Base-by-base conservation (phyloP, 164 flowering plant genomes). In the Nymphaea colorata region DNA sequence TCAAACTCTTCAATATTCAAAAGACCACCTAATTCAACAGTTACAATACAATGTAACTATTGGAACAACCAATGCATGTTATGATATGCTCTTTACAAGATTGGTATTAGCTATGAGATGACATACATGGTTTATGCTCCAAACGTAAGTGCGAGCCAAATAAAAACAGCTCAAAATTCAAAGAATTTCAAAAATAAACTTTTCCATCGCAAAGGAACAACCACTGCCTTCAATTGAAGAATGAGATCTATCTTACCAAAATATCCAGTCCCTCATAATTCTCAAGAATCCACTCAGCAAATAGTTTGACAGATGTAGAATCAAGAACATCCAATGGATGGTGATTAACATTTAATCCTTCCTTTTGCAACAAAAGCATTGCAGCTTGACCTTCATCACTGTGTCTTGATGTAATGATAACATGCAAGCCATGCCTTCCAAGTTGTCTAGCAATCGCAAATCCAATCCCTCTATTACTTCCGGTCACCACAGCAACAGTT, bases 401-500 rank as follows among this genome's bases (percentile, higher is more conserved):
- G 69, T 90, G 90, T 75, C 98, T 84, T 43, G 99, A 85, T 17
- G 99, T 88, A 36, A 90, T 75, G 62, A 88, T 65, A 16, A 90
- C 93, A 1, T 82, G 82, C 71, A 92, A 53, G 44, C 96, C 96
- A 72, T 88, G 96, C 4, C 43, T 73, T 4, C 91, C 91, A 43
- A 90, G 89, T 68, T 91, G 96, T 42, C 84, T 85, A 2, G 78
- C 90, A 74, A 88, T 91, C 83, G 92, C 99, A 72, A 85, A 88
- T 44, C 99, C 99, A 70, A 94, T 90, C 59, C 98, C 98, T 76
- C 98, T 79, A 70, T 91, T 94, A 43, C 89, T 88, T 60, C 98
- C 98, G 10, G 98, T 94, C 69, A 94, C 97, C 67, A 88, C 97
- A 16, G 97, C 98, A 68, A 88, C 67, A 5, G 91, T 90, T 61